A percentile compares a stretch with the other conserved stretches of the same genome.
Conservation (phyloP, 1,139 yeast species). For the Scheffersomyces titani region DNA sequence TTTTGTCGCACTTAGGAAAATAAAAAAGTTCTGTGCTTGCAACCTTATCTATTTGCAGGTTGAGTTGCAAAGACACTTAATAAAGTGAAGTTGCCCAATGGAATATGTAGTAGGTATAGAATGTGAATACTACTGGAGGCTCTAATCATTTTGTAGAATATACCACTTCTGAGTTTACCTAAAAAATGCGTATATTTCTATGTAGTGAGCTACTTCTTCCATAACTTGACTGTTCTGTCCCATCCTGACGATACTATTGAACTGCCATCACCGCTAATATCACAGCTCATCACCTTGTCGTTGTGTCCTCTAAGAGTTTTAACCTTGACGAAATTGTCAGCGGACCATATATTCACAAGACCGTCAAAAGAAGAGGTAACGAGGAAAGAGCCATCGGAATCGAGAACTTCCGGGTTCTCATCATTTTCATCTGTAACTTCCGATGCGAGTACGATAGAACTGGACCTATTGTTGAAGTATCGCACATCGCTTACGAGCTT, state of each 20-base stretch:
- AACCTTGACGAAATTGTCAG: conserved; percentile 71
- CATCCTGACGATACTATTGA: conserved; percentile 71
- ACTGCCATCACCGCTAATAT: conserved; percentile 45
- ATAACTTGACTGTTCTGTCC: conserved; percentile 76
- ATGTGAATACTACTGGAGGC: too few species aligned
- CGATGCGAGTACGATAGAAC: conserved; percentile 7
- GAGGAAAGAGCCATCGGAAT: conserved; percentile 48
- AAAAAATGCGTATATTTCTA: background rate
- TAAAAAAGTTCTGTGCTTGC: background rate
- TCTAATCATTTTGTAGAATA: too few species aligned
- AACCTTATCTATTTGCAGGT: background rate
- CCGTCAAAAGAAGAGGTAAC: conserved; percentile 75
- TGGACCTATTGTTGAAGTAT: conserved; percentile 39
- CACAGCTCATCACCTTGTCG: conserved; percentile 76
- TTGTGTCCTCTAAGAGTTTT: conserved; percentile 59
- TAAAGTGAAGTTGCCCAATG: background rate
- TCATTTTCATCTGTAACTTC: conserved; percentile 32
- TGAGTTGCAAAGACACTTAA: background rate
- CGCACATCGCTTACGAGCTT: conserved; percentile 69
- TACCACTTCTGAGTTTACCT: background rate
- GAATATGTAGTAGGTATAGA: too few species aligned
- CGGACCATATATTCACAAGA: conserved; percentile 60
- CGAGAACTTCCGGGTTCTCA: conserved; percentile 20
- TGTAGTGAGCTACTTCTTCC: conserved; percentile 28
- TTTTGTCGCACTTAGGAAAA: background rate